These are phyloP conservation scores for Alternaria burnsii DNA, from an alignment of 2,329 filamentous ascomycete species.

Conservation along the genomic window DNA sequence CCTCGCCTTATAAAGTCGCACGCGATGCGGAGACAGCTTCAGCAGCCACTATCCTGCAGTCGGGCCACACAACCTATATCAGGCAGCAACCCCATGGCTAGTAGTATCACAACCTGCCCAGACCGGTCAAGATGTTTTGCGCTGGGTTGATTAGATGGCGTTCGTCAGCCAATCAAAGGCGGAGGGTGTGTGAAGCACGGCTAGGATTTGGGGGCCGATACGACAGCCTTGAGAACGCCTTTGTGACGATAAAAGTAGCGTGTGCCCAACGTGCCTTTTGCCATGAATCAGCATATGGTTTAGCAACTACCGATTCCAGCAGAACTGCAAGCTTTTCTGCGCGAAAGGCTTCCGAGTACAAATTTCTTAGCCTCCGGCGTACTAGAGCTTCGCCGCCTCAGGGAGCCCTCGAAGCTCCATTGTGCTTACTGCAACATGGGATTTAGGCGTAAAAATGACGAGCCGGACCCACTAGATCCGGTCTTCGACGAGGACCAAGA, in stretches of 20 bases:
- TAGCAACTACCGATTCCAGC: no score
- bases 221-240: background rate
- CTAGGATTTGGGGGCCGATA: slow-evolving; percentile 1
- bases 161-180: background rate
- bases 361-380: background rate
- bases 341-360: background rate
- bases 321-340: background rate
- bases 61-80: background rate
- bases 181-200: background rate
- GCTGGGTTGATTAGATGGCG: background rate
- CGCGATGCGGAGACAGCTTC: background rate
- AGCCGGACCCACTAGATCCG: background rate
- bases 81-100: background rate
- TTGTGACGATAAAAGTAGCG: background rate
- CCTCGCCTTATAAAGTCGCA: background rate
- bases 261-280: background rate
- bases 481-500: slow-evolving; percentile 15
- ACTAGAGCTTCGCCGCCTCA: background rate
- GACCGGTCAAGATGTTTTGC: background rate
- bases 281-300: background rate
- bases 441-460: background rate
- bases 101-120: background rate
- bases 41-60: slow-evolving; percentile 1
- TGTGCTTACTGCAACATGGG: background rate
- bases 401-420: background rate